Evolutionary conservation across 345 rosid species (phyloP).

Genomic region (Odontarrhena argentea): DNA sequence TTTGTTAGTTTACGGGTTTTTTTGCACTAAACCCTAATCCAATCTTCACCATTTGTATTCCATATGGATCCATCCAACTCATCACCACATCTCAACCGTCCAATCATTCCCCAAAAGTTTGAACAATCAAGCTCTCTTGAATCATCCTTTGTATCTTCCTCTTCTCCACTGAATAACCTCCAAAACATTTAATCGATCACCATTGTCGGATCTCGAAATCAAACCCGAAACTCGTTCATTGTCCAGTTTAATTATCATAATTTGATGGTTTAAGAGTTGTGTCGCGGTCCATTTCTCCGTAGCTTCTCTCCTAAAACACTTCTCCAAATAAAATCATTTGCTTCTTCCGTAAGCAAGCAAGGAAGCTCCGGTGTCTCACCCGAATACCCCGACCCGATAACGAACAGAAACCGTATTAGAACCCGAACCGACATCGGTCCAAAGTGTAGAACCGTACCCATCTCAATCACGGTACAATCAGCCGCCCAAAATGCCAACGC

Average conservation of each 20-base stretch:
- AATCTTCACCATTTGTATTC: constrained; percentile 48
- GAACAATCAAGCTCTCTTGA: constrained; percentile 34
- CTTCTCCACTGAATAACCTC: constrained; percentile 48
- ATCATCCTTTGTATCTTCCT: constrained; percentile 25
- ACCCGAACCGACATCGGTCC: constrained; percentile 35
- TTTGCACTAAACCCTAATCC: constrained; percentile 47
- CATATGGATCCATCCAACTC: constrained; percentile 46
- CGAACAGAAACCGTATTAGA: constrained; percentile 50
- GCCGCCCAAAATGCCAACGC: constrained; percentile 70
- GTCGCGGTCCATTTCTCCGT: constrained; percentile 54
- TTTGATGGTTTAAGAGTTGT: constrained; percentile 57
- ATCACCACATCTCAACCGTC: constrained; percentile 42
- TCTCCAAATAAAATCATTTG: constrained; percentile 56
- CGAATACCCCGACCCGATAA: constrained; percentile 51
- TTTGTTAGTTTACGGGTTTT: too few relatives aligned
- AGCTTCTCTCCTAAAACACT: constrained; percentile 59
- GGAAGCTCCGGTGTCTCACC: constrained; percentile 57
- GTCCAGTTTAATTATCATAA: constrained; percentile 43
- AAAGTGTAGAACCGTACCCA: constrained; percentile 68
- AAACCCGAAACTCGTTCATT: constrained; percentile 40
- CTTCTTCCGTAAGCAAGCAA: constrained; percentile 45
- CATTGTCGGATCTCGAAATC: constrained; percentile 66
- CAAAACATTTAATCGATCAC: constrained; percentile 66
- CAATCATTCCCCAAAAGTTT: constrained; percentile 44
- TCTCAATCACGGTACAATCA: constrained; percentile 85